phyloP scores from a whole-genome alignment of 345 rosid species.

The Aquilaria yunnanensis region DNA sequence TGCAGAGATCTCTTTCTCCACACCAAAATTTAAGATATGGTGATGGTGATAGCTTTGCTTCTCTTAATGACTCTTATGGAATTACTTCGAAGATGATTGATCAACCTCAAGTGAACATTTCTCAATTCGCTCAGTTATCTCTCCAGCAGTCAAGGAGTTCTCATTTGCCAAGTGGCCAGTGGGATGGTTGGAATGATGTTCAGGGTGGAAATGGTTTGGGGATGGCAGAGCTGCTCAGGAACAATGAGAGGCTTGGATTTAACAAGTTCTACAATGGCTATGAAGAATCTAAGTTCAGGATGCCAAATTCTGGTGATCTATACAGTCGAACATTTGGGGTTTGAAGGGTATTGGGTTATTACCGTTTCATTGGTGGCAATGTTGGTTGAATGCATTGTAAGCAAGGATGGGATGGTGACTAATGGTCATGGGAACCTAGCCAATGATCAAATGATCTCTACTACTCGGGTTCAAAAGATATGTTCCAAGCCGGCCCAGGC shows the following conservation, averaged over 20 bases:
- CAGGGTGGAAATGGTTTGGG: conserved; percentile 51
- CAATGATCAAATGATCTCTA: too few species aligned
- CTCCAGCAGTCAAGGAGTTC: conserved; percentile 56
- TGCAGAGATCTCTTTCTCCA: conserved; percentile 58
- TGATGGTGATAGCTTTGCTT: conserved; percentile 47
- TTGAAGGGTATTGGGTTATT: conserved; percentile 28
- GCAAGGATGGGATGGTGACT: too few species aligned
- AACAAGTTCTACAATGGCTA: conserved; percentile 55
- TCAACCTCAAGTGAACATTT: conserved; percentile 45
- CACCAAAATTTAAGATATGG: conserved; percentile 46
- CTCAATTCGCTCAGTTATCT: conserved; percentile 44
- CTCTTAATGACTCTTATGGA: conserved; percentile 49
- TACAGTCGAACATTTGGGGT: conserved; percentile 72
- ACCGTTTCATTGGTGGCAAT: conserved; percentile 14
- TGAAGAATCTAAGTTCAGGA: conserved; percentile 59
- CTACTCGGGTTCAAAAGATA: too few species aligned
- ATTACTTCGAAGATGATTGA: conserved; percentile 53
- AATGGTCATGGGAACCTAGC: too few species aligned
- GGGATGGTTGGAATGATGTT: conserved; percentile 74
- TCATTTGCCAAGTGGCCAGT: conserved; percentile 50
- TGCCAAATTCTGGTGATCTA: conserved; percentile 62
- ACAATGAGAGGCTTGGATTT: conserved; percentile 52
- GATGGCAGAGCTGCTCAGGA: conserved; percentile 59
- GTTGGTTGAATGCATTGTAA: too few species aligned
- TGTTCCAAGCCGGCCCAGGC: too few species aligned